Evolutionary conservation across 1,284 basidiomycete species (phyloP), one percentile per base, ranked within the genome.

Genomic region (Leccinum discolor): DNA sequence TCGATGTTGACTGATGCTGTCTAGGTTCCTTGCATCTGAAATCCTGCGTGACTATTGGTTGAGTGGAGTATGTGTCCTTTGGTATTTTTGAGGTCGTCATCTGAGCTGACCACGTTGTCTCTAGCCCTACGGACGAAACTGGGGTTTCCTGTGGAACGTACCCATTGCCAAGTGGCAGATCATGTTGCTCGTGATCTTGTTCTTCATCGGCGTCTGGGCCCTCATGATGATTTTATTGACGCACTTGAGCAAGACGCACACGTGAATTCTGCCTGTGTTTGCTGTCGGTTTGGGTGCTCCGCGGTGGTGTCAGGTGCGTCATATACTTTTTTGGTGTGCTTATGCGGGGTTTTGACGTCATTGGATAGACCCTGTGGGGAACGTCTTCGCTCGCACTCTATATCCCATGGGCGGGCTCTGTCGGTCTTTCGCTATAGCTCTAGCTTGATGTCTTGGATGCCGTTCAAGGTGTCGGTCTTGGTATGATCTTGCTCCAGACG

Each of bases 31-130:
- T 67, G 88, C 91, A 50, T 92, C 95, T 2, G 95, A 96, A 79
- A 82, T 96, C 62, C 82, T 96, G 64, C 88, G 94, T 59, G 92
- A 96, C 76, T 97, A 96, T 80, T 97, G 95, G 95, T 80, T 97
- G 67, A 95, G 93, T 73, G 94, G 93, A 72, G 92, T 93, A 78
- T 60, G 69, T 56, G 35, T 59, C n/a, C 16, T 26, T 59, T 62
- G 29, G 42, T 3, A 18, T 26, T 18, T 26, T 26, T 14, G 16
- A 8, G 29, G 18, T 60, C 12, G 3, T 63, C 65, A 50, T 50
- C 47, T 8, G 70, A 18, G 71, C 69, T 69, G 44, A 74, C 57
- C 8, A 56, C 29, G 21, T 21, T 21, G 21, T 21, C 21, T 21
- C 21, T 69, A 93, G 90, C 89, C 92, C 5, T 94, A 94, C 70